Percentiles rank a stretch among this genome's conserved stretches.
Conservation (phyloP, 2,329 filamentous ascomycete species). For the Aureobasidium sp. region DNA sequence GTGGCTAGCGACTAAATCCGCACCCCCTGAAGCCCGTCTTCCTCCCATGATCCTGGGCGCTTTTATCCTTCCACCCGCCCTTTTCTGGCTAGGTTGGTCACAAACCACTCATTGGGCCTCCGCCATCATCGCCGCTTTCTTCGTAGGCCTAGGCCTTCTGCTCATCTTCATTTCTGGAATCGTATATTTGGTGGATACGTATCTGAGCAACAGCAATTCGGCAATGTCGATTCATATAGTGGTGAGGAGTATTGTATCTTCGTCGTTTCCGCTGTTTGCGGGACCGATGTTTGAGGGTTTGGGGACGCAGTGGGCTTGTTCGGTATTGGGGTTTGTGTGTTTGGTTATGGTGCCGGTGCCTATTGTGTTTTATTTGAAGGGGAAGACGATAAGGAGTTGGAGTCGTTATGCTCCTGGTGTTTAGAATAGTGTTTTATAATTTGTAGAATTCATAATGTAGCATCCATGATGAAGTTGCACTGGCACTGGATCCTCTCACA, state of each 20-base stretch:
- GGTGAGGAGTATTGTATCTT: conserved; percentile 5
- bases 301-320: conserved; percentile 24
- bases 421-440: background rate
- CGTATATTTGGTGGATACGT: conserved; percentile 39
- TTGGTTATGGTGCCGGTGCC: conserved; percentile 22
- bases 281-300: conserved; percentile 25
- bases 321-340: conserved; percentile 21
- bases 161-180: conserved; percentile 37
- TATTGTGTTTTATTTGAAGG: conserved; percentile 20
- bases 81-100: conserved; percentile 47
- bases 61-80: conserved; percentile 36
- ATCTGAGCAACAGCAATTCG: conserved; percentile 28
- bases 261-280: conserved; percentile 25
- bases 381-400: conserved; percentile 16
- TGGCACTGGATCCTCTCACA: too few species aligned
- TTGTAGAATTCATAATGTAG: background rate
- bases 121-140: conserved; percentile 32
- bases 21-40: conserved; percentile 38
- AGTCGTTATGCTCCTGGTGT: conserved; percentile 6
- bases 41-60: conserved; percentile 43
- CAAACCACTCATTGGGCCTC: conserved; percentile 34
- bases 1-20: background rate
- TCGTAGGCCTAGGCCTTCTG: conserved; percentile 33
- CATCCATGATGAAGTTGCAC: background rate
- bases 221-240: conserved; percentile 16